Percentiles rank a stretch among this genome's conserved stretches.
Evolutionary conservation across 23 red algal species (phyloP).

Genomic region (Gracilariopsis chorda): DNA sequence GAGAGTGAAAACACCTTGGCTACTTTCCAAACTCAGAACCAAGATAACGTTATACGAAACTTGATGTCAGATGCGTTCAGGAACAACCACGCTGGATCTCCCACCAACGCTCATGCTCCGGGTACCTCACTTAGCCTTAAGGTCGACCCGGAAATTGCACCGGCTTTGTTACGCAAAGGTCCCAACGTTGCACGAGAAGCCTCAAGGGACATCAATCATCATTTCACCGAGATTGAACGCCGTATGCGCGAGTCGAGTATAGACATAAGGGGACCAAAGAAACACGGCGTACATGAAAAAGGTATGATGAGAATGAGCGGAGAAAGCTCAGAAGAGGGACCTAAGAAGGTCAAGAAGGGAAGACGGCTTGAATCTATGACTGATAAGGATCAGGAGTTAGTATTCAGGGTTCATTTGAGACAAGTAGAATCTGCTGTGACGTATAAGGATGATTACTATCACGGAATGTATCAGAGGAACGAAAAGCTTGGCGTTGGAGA

Average conservation of each 20-base stretch:
- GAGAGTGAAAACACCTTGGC: neutral
- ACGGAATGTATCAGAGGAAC: slow-evolving; percentile 22
- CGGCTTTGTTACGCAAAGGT: neutral
- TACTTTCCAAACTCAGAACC: neutral
- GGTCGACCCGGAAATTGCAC: neutral
- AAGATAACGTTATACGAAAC: neutral
- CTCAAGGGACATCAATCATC: neutral
- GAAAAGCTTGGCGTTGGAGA: slow-evolving; percentile 7
- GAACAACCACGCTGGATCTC: neutral
- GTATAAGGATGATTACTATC: slow-evolving; percentile 73
- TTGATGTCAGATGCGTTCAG: neutral
- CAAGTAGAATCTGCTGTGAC: slow-evolving; percentile 52
- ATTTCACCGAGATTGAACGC: slow-evolving; percentile 39
- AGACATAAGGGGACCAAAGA: neutral
- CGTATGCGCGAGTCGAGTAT: slow-evolving; percentile 2
- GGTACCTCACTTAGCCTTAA: neutral
- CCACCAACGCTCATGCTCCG: neutral
- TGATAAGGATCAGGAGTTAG: slow-evolving; percentile 55
- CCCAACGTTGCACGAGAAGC: neutral
- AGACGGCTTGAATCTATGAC: slow-evolving; percentile 66
- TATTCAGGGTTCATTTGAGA: slow-evolving; percentile 55
- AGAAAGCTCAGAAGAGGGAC: neutral
- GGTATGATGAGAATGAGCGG: neutral
- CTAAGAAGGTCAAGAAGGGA: neutral
- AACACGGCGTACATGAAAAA: neutral